Base-by-base conservation (phyloP, 2,329 filamentous ascomycete species). In the Nigrospora oryzae region DNA sequence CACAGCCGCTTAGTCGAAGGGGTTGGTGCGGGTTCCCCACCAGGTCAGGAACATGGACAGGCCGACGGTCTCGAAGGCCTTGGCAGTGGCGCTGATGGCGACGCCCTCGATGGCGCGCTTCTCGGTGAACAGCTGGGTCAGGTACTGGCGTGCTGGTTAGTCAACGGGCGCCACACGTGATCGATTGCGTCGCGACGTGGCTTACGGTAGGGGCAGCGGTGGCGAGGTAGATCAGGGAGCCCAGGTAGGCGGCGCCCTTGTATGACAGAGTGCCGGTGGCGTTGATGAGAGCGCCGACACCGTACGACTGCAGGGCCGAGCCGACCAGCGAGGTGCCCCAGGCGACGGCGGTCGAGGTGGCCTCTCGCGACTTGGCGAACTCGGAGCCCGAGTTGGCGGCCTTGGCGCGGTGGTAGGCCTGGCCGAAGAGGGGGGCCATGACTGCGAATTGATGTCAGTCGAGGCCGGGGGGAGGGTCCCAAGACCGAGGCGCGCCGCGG, bases 21-120 rank as follows among this genome's bases (percentile, higher is more conserved):
- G 89, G 74, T 89, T 91, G 70, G 89, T 93, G 63, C 86, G 84
- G 61, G 91, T 96, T 61, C 91, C 91, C 91, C 91, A 97, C 86
- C 88, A 97, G 63, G 89, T 95, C 58, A 97, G 76, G 79, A 97
- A 89, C 60, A 95, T 65, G 51, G 86, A 89, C 47, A 97, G 79
- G 52, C 91, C 93, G 48, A 97, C 80, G 3, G 93, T 96, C 80
- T 97, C 93, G 56, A 95, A 79, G 56, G 93, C 71, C 70, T 93
- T 90, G 61, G 87, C 84, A 42, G 93, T 70, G 51, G 86, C 80
- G 62, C 86, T 86, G 54, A 96, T 84, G 56, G 88, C 89, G 55
- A 97, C 81, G 51, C 87, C 91, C 69, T 97, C 91, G 47, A 93
- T 69, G 43, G 91, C 87, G 49, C 90, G 85, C 79, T 91, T 95